Evolutionary conservation across 2,329 filamentous ascomycete genomes (phyloP).

Genomic region (Ustulina deusta): DNA sequence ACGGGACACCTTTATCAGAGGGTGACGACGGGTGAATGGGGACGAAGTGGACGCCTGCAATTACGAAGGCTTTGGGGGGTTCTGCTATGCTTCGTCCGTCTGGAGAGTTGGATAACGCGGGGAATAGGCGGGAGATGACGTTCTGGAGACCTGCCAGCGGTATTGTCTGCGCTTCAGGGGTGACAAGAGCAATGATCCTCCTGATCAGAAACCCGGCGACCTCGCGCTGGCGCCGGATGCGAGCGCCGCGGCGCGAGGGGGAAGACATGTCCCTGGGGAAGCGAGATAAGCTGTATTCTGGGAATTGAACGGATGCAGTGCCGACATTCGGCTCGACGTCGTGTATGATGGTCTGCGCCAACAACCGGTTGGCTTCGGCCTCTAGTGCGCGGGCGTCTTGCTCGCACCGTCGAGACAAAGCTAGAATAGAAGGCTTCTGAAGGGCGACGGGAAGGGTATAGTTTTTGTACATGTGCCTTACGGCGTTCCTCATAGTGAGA

Average conservation of each 20-base stretch:
- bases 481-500: conserved; percentile 82
- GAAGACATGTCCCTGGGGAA: conserved; percentile 41
- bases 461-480: conserved; percentile 73
- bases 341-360: conserved; percentile 62
- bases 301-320: conserved; percentile 61
- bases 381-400: conserved; percentile 59
- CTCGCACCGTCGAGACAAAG: conserved; percentile 67
- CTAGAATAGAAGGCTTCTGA: conserved; percentile 71
- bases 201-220: conserved; percentile 62
- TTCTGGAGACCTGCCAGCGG: conserved; percentile 59
- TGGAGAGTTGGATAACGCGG: conserved; percentile 53
- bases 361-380: conserved; percentile 65
- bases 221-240: conserved; percentile 54
- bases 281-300: conserved; percentile 48
- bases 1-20: not conserved
- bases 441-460: conserved; percentile 77
- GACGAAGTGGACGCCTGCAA: conserved; percentile 62
- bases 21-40: conserved; percentile 49
- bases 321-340: conserved; percentile 63
- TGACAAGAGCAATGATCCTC: conserved; percentile 63
- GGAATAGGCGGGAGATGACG: conserved; percentile 62
- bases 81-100: conserved; percentile 13
- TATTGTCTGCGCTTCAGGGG: conserved; percentile 60
- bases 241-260: conserved; percentile 43
- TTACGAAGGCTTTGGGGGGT: conserved; percentile 60